A percentile compares a stretch with the other conserved stretches of the same genome.
Conservation (phyloP, 257 asterid species). For the Solanum megistacrolobum region DNA sequence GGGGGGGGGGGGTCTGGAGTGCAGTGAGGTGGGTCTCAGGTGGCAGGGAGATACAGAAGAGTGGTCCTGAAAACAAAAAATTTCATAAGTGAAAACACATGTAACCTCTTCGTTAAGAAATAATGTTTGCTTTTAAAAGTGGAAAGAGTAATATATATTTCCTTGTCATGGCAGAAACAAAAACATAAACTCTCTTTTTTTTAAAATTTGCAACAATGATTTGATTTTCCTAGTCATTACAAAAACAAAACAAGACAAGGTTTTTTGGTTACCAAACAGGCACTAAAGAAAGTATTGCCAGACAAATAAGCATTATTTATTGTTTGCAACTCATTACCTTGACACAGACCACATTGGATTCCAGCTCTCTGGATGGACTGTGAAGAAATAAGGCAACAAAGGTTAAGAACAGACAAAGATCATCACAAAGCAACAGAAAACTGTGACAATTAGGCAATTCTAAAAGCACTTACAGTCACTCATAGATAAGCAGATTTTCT, state of each 20-base stretch:
- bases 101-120: neutral
- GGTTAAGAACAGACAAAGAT: neutral
- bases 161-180: neutral
- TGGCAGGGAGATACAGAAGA: neutral
- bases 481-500: slow-evolving; percentile 93
- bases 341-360: slow-evolving; percentile 54
- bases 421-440: neutral
- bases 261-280: neutral
- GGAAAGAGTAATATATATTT: neutral
- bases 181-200: neutral
- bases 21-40: neutral
- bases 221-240: neutral
- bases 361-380: slow-evolving; percentile 53
- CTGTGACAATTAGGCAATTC: neutral
- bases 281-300: neutral
- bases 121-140: neutral
- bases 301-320: neutral
- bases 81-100: neutral
- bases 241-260: neutral
- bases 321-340: slow-evolving; percentile 15
- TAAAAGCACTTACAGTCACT: slow-evolving; percentile 37
- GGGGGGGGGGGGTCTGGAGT: too few species aligned
- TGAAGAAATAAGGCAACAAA: neutral
- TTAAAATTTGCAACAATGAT: neutral
- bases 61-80: neutral